Base-by-base conservation (phyloP, 2,329 filamentous ascomycete genomes). In the Macrophomina pseudophaseolina region DNA sequence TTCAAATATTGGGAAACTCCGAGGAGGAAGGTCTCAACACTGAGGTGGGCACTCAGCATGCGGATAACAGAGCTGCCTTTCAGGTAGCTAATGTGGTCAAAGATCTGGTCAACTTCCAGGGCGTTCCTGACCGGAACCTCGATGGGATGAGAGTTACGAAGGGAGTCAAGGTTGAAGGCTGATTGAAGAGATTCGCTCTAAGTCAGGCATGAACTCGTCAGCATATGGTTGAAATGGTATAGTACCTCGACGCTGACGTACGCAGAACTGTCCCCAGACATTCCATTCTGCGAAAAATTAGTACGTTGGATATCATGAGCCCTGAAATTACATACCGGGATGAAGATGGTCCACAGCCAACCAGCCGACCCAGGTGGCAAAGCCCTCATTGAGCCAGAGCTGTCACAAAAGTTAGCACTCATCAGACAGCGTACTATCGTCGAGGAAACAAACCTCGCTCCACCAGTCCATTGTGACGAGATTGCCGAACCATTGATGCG, bases 331-430 rank as follows among this genome's bases (percentile, higher is more conserved):
- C 79, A 70, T 79, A 86, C 85, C 84, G 3, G 95, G 95, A 79
- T 98, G 92, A 65, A 98, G 88, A 76, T 96, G 87, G 76, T 98
- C 92, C 67, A 94, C 88, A 9, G 93, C 94, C 68, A 94, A 86
- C 94, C 94, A 99, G 63, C 94, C 95, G 51, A 97, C 94, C 94
- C 94, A 98, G 3, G 95, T 99, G 49, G 95, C 95, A 76, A 99
- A 99, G 12, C 94, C 94, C 80, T 98, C 94, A 74, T 97, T 97
- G 63, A 97, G 86, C 93, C 93, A 97, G 48, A 95, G 86, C 81
- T 80, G 9, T 16, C 52, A 1, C 14, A 18, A 42, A 42, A n/a
- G 14, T 69, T 48, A 69, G 53, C 46, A 14, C 33, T 11, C 14
- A 11, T 30, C 3, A 32, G 33, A n/a, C 11, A 7, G 8, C 11